phyloP scores from a whole-genome alignment of 495 filamentous ascomycete species.

The Annulohypoxylon bovei region DNA sequence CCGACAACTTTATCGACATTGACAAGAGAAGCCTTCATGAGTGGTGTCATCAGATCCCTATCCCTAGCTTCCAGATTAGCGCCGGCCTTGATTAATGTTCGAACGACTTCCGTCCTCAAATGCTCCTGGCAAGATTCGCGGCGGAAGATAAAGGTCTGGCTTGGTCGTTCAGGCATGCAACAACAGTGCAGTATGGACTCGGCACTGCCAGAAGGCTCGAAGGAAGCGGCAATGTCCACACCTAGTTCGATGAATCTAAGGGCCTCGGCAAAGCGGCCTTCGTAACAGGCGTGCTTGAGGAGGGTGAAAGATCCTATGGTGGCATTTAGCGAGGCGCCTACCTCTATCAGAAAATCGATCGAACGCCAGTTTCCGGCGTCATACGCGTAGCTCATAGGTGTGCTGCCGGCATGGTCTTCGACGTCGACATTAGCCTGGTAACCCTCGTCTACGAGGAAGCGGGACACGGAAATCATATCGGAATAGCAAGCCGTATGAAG shows the following conservation, averaged over 20 bases:
- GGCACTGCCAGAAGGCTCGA: constrained; percentile 32
- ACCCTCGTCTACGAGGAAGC: constrained; percentile 37
- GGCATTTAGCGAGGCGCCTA: constrained; percentile 50
- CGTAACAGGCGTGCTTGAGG: constrained; percentile 51
- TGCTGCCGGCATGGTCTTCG: constrained; percentile 42
- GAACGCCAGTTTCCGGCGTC: constrained; percentile 44
- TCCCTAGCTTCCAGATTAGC: constrained; percentile 27
- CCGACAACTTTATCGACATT: constrained; percentile 38
- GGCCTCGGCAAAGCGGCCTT: constrained; percentile 46
- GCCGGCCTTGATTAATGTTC: constrained; percentile 28
- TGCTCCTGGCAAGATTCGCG: constrained; percentile 20
- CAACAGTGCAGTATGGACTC: constrained; percentile 42
- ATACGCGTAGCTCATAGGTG: constrained; percentile 52
- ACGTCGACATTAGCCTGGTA: constrained; percentile 45
- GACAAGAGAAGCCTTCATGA: constrained; percentile 19
- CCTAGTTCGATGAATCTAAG: constrained; percentile 48
- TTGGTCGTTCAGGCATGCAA: constrained; percentile 35
- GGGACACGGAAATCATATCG: neutral
- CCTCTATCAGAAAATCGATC: constrained; percentile 46
- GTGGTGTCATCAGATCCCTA: constrained; percentile 17
- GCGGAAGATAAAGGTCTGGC: neutral
- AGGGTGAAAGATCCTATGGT: constrained; percentile 45
- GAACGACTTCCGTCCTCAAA: constrained; percentile 11
- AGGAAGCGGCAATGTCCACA: constrained; percentile 43
- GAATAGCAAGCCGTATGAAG: constrained; percentile 30